Evolutionary conservation across 2,329 filamentous ascomycete species (phyloP).

Genomic region (Pseudogymnoascus sp.): DNA sequence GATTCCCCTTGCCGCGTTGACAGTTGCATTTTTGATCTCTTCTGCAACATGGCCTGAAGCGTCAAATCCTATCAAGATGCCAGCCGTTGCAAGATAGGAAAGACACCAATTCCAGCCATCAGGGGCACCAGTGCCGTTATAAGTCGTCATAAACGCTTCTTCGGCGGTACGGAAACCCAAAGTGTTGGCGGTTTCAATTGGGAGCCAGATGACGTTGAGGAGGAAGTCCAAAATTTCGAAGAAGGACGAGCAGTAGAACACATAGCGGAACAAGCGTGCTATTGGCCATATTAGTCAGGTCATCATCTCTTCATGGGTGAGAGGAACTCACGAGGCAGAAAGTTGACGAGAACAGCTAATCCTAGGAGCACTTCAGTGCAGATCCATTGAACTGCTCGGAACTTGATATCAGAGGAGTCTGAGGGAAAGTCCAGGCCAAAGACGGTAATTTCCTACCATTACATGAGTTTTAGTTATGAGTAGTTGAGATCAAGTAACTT

Average conservation of each 20-base stretch:
- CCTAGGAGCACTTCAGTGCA: constrained; percentile 43
- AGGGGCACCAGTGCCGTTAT: constrained; percentile 47
- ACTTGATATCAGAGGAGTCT: constrained; percentile 43
- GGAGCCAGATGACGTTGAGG: constrained; percentile 52
- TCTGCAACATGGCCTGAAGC: constrained; percentile 53
- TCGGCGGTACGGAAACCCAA: constrained; percentile 50
- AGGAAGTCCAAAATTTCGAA: constrained; percentile 50
- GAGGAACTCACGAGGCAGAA: constrained; percentile 39
- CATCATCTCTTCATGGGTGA: constrained; percentile 8
- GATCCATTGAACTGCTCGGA: constrained; percentile 53
- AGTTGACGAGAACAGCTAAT: constrained; percentile 40
- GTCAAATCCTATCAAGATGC: constrained; percentile 52
- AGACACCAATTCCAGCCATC: constrained; percentile 55
- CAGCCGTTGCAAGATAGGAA: constrained; percentile 51
- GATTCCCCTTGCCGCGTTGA: constrained; percentile 48
- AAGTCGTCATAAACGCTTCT: constrained; percentile 52
- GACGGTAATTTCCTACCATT: constrained; percentile 43
- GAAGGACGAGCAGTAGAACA: constrained; percentile 34
- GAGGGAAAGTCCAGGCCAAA: constrained; percentile 47
- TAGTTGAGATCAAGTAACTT: constrained; percentile 15
- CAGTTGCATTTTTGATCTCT: constrained; percentile 49
- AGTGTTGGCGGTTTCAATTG: constrained; percentile 45
- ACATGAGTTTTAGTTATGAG: background rate
- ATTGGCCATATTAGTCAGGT: background rate
- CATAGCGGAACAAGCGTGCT: constrained; percentile 31